These are phyloP conservation scores for Penicillium sp. DNA, from an alignment of 2,329 filamentous ascomycete species.

Conservation along the genomic window DNA sequence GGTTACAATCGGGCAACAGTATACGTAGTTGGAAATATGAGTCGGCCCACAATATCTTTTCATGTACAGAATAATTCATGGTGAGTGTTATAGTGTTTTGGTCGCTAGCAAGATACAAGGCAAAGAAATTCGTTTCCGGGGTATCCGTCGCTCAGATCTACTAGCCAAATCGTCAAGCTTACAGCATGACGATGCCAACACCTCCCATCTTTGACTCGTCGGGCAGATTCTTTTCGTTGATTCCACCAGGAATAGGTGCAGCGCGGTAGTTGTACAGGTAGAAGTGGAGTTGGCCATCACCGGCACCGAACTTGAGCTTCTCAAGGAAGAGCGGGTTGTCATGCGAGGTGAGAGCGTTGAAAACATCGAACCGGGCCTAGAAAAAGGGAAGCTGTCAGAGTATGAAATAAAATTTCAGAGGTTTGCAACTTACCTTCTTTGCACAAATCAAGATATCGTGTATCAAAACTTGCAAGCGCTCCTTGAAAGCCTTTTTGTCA, in stretches of 20 bases:
- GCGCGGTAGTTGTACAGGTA: constrained; percentile 97
- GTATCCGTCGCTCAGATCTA: constrained; percentile 14
- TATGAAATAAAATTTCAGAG: background rate
- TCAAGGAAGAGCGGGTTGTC: constrained; percentile 93
- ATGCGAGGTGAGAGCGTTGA: constrained; percentile 89
- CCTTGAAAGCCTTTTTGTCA: constrained; percentile 60
- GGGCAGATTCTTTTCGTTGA: constrained; percentile 72
- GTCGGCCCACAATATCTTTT: background rate
- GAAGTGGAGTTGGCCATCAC: constrained; percentile 92
- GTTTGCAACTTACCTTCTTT: constrained; percentile 57
- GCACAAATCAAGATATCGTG: constrained; percentile 83
- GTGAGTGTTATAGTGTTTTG: constrained; percentile 2
- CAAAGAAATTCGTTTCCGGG: constrained; percentile 14
- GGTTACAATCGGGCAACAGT: background rate
- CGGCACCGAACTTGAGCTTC: constrained; percentile 89
- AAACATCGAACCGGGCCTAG: constrained; percentile 80
- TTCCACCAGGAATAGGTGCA: constrained; percentile 76
- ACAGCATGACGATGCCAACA: constrained; percentile 83
- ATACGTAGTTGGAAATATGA: background rate
- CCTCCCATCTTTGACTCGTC: constrained; percentile 78
- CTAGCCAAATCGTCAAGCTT: constrained; percentile 19
- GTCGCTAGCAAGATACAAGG: constrained; percentile 6
- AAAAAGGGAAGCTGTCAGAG: background rate
- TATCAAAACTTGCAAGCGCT: constrained; percentile 74
- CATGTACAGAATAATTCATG: background rate